Conservation (phyloP, 345 rosid species). For the Iberis pinnata region DNA sequence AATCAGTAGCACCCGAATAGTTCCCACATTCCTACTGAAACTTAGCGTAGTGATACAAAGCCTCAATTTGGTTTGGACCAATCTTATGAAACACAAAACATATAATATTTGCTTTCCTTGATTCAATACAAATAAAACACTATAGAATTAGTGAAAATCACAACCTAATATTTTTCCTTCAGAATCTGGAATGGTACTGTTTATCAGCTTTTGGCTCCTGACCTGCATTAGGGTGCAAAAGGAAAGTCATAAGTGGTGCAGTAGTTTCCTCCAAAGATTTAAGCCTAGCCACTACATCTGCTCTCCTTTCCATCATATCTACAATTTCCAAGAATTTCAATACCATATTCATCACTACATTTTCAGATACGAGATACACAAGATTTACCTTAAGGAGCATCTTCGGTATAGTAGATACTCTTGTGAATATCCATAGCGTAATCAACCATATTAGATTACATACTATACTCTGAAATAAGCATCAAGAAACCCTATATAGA, state of each 20-base stretch:
- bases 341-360: too few species aligned
- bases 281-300: slow-evolving; percentile 76
- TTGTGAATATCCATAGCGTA: slow-evolving; percentile 99
- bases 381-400: slow-evolving; percentile 59
- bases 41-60: slow-evolving; percentile 91
- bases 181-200: slow-evolving; percentile 92
- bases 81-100: slow-evolving; percentile 47
- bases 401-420: slow-evolving; percentile 85
- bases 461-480: too few species aligned
- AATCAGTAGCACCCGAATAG: slow-evolving; percentile 97
- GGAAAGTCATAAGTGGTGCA: slow-evolving; percentile 61
- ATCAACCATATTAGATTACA: slow-evolving; percentile 99
- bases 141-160: background rate
- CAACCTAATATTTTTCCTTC: slow-evolving; percentile 81
- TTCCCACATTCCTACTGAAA: slow-evolving; percentile 98
- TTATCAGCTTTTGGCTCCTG: too few species aligned
- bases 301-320: slow-evolving; percentile 87
- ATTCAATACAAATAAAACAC: background rate
- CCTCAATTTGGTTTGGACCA: slow-evolving; percentile 95
- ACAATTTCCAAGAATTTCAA: too few species aligned
- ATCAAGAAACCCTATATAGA: too few species aligned
- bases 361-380: too few species aligned
- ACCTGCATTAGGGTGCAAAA: slow-evolving; percentile 76
- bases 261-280: slow-evolving; percentile 88
- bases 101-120: too few species aligned